Percentiles rank a stretch among this genome's conserved stretches.
phyloP scores from a whole-genome alignment of 345 rosid genomes.

The Arabidopsis thaliana region TAIR10.1 NC_003074.8:22213501-22214000 shows the following conservation, averaged over 20 bases:
- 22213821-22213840: not conserved
- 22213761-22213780: not conserved
- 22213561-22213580: conserved; percentile 50
- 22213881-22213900: not conserved
- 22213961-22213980: not conserved
- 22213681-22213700: not conserved
- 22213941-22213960: not conserved
- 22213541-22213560: conserved; percentile 46
- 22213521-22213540: conserved; percentile 52
- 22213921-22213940: not conserved
- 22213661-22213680: not conserved
- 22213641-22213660: conserved; percentile 23
- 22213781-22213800: conserved; percentile 1
- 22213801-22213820: not conserved
- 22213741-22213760: not conserved
- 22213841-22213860: not conserved
- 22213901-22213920: too few species aligned
- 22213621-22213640: conserved; percentile 29
- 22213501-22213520: conserved; percentile 52
- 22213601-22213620: conserved; percentile 24
- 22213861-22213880: not conserved
- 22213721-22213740: not conserved
- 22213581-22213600: conserved; percentile 44
- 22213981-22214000: not conserved
- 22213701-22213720: not conserved